Conservation (phyloP, 2,329 filamentous ascomycete species). For the Aspergillus fijiensis region DNA sequence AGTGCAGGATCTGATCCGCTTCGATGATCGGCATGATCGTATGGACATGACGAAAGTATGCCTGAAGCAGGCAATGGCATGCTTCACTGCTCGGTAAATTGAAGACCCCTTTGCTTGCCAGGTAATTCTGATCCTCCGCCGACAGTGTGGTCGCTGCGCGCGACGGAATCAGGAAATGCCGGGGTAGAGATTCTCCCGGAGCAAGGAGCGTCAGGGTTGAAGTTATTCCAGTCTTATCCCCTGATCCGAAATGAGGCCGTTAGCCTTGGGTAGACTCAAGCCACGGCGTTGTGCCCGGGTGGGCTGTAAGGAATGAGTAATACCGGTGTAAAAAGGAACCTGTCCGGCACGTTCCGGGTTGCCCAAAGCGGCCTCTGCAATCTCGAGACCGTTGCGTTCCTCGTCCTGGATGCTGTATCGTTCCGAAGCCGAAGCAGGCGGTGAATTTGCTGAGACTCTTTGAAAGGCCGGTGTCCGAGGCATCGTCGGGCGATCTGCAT, state of each 20-base stretch:
- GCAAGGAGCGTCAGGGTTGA: slow-evolving; percentile 22
- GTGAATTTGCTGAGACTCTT: too few relatives aligned
- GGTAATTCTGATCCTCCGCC: slow-evolving; percentile 22
- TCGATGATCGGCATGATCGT: slow-evolving; percentile 41
- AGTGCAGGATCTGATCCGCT: slow-evolving; percentile 28
- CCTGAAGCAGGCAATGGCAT: slow-evolving; percentile 33
- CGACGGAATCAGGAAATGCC: slow-evolving; percentile 23
- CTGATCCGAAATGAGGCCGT: slow-evolving; percentile 7
- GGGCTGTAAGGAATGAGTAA: not conserved
- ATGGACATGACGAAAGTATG: slow-evolving; percentile 42
- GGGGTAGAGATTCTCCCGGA: slow-evolving; percentile 18
- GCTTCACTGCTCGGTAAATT: slow-evolving; percentile 29
- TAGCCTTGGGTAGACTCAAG: too few relatives aligned
- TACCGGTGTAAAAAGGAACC: slow-evolving; percentile 29
- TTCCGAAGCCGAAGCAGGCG: slow-evolving; percentile 3
- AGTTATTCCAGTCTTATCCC: slow-evolving; percentile 24
- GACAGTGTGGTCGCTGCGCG: slow-evolving; percentile 13
- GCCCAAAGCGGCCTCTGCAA: slow-evolving; percentile 25
- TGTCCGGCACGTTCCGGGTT: slow-evolving; percentile 17
- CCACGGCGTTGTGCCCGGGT: not conserved
- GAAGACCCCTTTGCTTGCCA: slow-evolving; percentile 38
- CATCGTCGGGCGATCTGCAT: not conserved
- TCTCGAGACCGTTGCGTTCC: slow-evolving; percentile 26
- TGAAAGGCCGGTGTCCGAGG: not conserved
- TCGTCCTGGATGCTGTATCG: slow-evolving; percentile 18